These are phyloP conservation scores for Whalleya microplaca DNA, from an alignment of 2,329 filamentous ascomycete genomes.

Conservation along the genomic window DNA sequence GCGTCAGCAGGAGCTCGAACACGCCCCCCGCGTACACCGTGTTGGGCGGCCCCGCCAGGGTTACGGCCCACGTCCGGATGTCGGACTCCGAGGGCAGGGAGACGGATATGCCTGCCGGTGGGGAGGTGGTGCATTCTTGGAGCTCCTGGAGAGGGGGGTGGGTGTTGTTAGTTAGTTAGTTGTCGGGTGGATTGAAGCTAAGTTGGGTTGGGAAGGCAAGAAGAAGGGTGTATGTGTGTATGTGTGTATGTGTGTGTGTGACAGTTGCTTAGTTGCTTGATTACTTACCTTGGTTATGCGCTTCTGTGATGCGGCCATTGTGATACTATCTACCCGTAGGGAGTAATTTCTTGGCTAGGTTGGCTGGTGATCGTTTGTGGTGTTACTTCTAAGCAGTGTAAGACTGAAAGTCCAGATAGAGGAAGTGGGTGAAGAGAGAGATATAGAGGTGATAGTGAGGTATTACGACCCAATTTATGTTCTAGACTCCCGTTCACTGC, in stretches of 20 bases:
- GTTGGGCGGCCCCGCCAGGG: constrained; percentile 48
- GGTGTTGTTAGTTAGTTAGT: constrained; percentile 1
- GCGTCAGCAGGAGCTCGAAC: constrained; percentile 73
- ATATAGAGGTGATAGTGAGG: too few species aligned
- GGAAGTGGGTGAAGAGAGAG: too few species aligned
- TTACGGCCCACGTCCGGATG: constrained; percentile 58
- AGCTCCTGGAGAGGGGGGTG: constrained; percentile 50
- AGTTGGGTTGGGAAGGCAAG: constrained; percentile 1
- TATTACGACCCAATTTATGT: too few species aligned
- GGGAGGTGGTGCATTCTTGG: constrained; percentile 51
- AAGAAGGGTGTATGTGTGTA: neutral
- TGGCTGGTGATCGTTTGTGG: neutral
- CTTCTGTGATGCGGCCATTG: constrained; percentile 36
- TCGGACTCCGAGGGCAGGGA: constrained; percentile 50
- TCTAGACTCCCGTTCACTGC: too few species aligned
- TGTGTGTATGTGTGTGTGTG: too few species aligned
- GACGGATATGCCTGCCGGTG: constrained; percentile 53
- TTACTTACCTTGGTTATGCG: constrained; percentile 36
- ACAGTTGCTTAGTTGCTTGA: too few species aligned
- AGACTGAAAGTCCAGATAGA: too few species aligned
- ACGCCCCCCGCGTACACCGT: constrained; percentile 65
- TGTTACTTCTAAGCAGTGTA: neutral
- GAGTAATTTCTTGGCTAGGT: neutral
- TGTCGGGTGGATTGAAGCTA: neutral
- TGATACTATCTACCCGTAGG: constrained; percentile 4